Percentiles rank a stretch among this genome's conserved stretches.
Conservation (phyloP, 169 alveolate species). For the Pseudocohnilembus persalinus region DNA sequence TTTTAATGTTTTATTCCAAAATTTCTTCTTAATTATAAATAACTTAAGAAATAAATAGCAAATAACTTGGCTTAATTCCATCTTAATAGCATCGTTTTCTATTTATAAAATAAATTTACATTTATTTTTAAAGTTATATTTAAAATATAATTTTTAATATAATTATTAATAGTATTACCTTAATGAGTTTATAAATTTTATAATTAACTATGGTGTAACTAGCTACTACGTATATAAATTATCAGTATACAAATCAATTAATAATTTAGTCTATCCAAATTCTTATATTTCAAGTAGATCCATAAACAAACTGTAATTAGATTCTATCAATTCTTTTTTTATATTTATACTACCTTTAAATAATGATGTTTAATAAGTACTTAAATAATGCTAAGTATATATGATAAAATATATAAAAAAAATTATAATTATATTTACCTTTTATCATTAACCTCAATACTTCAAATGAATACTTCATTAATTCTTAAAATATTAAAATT, state of each 20-base stretch:
- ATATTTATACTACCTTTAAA: background rate
- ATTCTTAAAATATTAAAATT: too few species aligned
- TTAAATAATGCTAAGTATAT: too few species aligned
- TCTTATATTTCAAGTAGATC: background rate
- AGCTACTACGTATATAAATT: background rate
- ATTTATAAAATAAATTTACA: too few species aligned
- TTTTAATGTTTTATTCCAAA: background rate
- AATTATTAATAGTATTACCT: background rate
- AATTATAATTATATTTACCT: too few species aligned
- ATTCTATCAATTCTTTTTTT: background rate
- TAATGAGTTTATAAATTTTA: background rate
- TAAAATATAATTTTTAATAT: too few species aligned
- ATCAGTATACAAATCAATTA: background rate
- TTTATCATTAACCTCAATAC: too few species aligned
- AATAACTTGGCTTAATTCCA: background rate
- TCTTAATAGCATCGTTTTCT: background rate
- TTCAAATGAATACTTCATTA: too few species aligned
- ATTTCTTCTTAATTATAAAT: background rate
- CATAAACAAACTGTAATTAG: too few species aligned
- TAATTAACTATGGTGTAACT: background rate
- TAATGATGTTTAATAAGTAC: too few species aligned
- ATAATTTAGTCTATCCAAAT: background rate
- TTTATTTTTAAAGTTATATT: too few species aligned
- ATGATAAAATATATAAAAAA: too few species aligned
- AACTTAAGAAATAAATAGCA: background rate